phyloP scores from a whole-genome alignment of 2,329 filamentous ascomycete species.

The Aspergillus piperis region DNA sequence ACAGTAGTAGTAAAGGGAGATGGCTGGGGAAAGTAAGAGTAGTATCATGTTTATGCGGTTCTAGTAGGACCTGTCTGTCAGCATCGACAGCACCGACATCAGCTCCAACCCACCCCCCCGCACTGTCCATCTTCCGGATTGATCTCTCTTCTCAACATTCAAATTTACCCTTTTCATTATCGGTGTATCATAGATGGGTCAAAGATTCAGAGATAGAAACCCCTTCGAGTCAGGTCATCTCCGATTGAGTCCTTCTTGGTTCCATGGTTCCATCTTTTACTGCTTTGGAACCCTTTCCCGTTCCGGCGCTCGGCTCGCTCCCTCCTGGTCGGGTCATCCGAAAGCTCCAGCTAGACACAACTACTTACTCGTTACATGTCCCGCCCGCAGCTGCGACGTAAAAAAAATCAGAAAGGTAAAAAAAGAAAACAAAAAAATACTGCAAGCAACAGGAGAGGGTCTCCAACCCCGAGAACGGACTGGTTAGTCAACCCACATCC shows the following conservation, averaged over 20 bases:
- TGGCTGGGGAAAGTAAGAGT: neutral
- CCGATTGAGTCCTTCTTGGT: neutral
- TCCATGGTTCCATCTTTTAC: neutral
- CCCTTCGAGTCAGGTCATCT: neutral
- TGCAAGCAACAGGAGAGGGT: slow-evolving; percentile 17
- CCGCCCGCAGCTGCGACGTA: neutral
- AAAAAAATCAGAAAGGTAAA: neutral
- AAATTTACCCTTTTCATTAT: no score
- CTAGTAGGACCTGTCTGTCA: neutral
- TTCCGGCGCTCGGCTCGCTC: neutral
- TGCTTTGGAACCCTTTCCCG: slow-evolving; percentile 3
- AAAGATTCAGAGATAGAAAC: neutral
- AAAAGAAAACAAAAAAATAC: neutral
- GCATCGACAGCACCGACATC: neutral
- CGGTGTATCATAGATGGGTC: no score
- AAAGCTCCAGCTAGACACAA: neutral
- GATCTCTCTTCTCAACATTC: no score
- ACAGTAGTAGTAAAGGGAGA: neutral
- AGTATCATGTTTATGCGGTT: neutral
- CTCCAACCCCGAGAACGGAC: slow-evolving; percentile 14
- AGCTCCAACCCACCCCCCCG: neutral
- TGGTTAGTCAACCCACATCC: neutral
- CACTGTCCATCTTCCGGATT: neutral
- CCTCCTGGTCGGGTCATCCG: neutral
- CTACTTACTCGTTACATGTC: neutral